These are phyloP conservation scores for Oxyria digyna DNA, from an alignment of 148 eudicot genomes.

Conservation along the genomic window DNA sequence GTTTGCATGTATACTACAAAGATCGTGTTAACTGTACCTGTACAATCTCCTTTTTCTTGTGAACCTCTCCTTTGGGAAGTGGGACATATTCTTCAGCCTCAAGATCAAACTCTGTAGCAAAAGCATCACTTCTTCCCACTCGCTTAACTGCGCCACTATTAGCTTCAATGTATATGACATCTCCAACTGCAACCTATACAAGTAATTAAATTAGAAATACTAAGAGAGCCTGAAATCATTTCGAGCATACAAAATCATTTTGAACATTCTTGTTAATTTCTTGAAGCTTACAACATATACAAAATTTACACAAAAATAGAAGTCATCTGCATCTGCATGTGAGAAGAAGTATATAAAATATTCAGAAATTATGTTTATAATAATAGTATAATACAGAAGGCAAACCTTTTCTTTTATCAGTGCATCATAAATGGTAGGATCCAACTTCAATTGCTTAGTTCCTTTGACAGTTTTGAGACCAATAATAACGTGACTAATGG, in stretches of 20 bases:
- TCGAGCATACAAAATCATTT: not conserved
- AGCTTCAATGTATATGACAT: constrained; percentile 91
- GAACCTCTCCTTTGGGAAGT: constrained; percentile 99
- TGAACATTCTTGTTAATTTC: not conserved
- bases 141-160: constrained; percentile 98
- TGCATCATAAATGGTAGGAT: constrained; percentile 95
- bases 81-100: constrained; percentile 99
- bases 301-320: not conserved
- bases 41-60: constrained; percentile 95
- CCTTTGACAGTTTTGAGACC: constrained; percentile 96
- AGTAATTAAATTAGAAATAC: not conserved
- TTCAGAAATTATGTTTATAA: not conserved
- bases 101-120: constrained; percentile 97
- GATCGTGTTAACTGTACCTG: constrained; percentile 40
- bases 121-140: constrained; percentile 97
- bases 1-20: not conserved
- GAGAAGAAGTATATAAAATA: not conserved
- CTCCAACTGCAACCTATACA: constrained; percentile 92
- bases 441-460: constrained; percentile 89
- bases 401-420: constrained; percentile 89
- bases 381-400: not conserved
- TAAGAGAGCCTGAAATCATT: not conserved
- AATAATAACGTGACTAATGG: constrained; percentile 90
- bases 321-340: not conserved
- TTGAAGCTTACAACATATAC: not conserved